Conservation (phyloP, 2,329 filamentous ascomycete species). For the Paraphoma sp. region DNA sequence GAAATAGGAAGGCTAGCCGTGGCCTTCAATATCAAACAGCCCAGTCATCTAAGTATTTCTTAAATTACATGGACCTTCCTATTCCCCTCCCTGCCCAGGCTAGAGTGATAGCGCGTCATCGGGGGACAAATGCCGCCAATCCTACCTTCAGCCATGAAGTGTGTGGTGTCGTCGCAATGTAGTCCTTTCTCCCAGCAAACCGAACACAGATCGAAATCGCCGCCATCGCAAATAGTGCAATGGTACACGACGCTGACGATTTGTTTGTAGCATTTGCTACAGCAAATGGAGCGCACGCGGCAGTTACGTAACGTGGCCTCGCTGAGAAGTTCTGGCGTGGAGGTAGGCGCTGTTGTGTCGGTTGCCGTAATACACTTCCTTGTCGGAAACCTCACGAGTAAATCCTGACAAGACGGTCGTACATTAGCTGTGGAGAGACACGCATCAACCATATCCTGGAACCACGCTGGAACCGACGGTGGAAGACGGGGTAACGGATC, state of each 20-base stretch:
- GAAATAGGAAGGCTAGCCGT: too few species aligned
- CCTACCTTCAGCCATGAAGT: too few species aligned
- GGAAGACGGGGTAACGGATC: neutral
- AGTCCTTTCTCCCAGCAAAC: neutral
- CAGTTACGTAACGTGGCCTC: neutral
- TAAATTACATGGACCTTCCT: too few species aligned
- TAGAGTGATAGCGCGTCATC: too few species aligned
- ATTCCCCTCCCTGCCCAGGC: too few species aligned
- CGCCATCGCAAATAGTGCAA: neutral
- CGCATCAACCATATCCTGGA: neutral
- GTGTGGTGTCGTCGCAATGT: neutral
- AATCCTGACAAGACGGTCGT: neutral
- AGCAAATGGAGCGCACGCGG: neutral
- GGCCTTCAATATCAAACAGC: too few species aligned
- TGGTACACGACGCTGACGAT: neutral
- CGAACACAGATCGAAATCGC: neutral
- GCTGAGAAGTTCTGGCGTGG: neutral
- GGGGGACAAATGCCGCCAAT: too few species aligned
- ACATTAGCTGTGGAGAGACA: neutral
- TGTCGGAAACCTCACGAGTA: neutral
- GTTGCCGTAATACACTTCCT: neutral
- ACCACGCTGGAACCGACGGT: neutral
- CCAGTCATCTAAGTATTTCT: too few species aligned
- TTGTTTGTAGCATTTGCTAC: neutral
- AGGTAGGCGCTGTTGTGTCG: neutral